A percentile compares a stretch with the other conserved stretches of the same genome.
phyloP scores from a whole-genome alignment of 805 yeast species.

The Sugiyamaella floridensis region DNA sequence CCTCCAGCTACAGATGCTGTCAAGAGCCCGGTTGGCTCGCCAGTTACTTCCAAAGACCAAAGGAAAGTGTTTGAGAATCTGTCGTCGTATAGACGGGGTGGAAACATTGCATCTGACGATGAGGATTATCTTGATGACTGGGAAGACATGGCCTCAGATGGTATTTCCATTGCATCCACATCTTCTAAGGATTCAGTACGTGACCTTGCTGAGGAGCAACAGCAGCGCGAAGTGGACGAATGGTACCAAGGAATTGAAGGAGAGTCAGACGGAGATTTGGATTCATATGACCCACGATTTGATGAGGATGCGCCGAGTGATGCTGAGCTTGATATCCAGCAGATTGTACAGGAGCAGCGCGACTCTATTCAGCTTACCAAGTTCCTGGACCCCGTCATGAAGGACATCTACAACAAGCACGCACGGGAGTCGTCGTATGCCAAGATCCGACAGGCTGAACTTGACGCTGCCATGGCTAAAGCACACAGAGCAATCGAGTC shows the following conservation, averaged over 20 bases:
- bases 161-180: slow-evolving; percentile 4
- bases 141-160: slow-evolving; percentile 12
- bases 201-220: slow-evolving; percentile 20
- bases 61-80: not conserved
- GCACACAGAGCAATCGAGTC: not conserved
- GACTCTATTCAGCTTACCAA: slow-evolving; percentile 8
- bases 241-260: slow-evolving; percentile 26
- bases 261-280: slow-evolving; percentile 21
- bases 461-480: not conserved
- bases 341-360: not conserved
- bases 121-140: slow-evolving; percentile 9
- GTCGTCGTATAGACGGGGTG: slow-evolving; percentile 1
- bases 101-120: slow-evolving; percentile 17
- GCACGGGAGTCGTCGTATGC: slow-evolving; percentile 7
- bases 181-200: slow-evolving; percentile 5
- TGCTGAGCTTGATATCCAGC: not conserved
- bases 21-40: not conserved
- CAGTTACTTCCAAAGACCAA: not conserved
- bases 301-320: not conserved
- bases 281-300: slow-evolving; percentile 12
- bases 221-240: slow-evolving; percentile 30
- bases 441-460: not conserved
- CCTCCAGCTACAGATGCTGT: not conserved
- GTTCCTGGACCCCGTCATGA: slow-evolving; percentile 3
- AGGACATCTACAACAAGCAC: slow-evolving; percentile 5